Conservation (phyloP, 2,329 filamentous ascomycete genomes). For the Chalara sp. region DNA sequence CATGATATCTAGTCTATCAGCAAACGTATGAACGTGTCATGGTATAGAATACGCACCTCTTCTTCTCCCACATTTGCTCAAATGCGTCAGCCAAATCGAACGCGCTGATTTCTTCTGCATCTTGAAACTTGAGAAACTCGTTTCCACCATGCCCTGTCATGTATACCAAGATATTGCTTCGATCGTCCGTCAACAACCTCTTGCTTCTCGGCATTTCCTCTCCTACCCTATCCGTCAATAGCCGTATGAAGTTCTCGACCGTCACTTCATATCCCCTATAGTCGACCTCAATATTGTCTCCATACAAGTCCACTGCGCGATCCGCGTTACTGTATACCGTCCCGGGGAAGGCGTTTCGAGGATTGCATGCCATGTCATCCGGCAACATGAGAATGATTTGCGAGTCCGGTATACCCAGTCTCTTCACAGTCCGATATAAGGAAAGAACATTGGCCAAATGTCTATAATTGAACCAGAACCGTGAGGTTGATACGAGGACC, state of each 20-base stretch:
- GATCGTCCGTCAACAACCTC: conserved; percentile 85
- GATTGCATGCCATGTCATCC: conserved; percentile 99
- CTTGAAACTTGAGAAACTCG: conserved; percentile 97
- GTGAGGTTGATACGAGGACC: conserved; percentile 94
- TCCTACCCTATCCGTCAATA: conserved; percentile 89
- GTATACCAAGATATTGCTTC: conserved; percentile 95
- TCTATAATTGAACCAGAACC: conserved; percentile 99
- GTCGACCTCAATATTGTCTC: conserved; percentile 98
- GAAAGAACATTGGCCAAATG: conserved; percentile 97
- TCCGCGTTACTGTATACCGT: conserved; percentile 98
- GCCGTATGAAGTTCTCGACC: conserved; percentile 94
- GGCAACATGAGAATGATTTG: conserved; percentile 99
- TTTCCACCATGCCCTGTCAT: conserved; percentile 99
- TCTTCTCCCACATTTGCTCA: conserved; percentile 99
- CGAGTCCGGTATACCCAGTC: conserved; percentile 92
- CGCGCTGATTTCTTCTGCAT: conserved; percentile 93
- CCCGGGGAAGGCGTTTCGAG: conserved; percentile 93
- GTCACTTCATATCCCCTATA: conserved; percentile 98
- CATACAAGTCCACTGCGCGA: conserved; percentile 90
- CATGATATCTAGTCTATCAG: conserved; percentile 63
- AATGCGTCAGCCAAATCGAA: conserved; percentile 96
- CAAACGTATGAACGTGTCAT: neutral
- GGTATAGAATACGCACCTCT: conserved; percentile 48
- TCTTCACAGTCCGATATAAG: conserved; percentile 95
- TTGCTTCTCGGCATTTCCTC: conserved; percentile 95